Conservation (phyloP, 495 filamentous ascomycete genomes). For the Hypomontagnella submonticulosa region DNA sequence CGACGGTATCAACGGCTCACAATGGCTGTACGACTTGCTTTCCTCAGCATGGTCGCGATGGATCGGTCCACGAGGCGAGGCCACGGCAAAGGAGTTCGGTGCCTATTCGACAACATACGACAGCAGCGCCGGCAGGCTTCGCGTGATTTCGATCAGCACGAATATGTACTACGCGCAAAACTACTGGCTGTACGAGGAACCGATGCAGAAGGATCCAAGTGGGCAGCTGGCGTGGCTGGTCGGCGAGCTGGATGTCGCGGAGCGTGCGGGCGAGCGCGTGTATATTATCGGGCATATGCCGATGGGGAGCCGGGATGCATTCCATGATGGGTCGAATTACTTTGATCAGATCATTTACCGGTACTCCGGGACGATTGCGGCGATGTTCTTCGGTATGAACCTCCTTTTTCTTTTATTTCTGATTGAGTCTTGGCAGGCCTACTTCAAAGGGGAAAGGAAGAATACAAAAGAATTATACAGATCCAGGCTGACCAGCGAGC, state of each 20-base stretch:
- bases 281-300: constrained; percentile 67
- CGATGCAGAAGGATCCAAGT: constrained; percentile 61
- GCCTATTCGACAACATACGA: constrained; percentile 61
- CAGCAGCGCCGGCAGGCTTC: constrained; percentile 54
- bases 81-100: constrained; percentile 54
- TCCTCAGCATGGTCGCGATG: constrained; percentile 59
- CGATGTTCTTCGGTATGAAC: constrained; percentile 60
- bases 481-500: constrained; percentile 1
- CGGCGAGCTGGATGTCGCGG: constrained; percentile 61
- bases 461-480: background rate
- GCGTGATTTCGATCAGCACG: constrained; percentile 68
- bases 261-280: constrained; percentile 61
- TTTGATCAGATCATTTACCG: constrained; percentile 66
- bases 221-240: constrained; percentile 63
- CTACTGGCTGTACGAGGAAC: constrained; percentile 62
- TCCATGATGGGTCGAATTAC: constrained; percentile 64
- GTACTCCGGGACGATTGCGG: constrained; percentile 64
- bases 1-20: constrained; percentile 44
- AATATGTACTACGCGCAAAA: constrained; percentile 68
- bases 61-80: constrained; percentile 52
- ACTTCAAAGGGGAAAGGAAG: background rate
- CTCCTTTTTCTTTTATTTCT: background rate
- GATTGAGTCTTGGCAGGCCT: no score
- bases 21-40: constrained; percentile 65
- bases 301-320: constrained; percentile 57